Base-by-base conservation (phyloP, 1,284 basidiomycete genomes). In the Pyrrhoderma lamaoense region DNA sequence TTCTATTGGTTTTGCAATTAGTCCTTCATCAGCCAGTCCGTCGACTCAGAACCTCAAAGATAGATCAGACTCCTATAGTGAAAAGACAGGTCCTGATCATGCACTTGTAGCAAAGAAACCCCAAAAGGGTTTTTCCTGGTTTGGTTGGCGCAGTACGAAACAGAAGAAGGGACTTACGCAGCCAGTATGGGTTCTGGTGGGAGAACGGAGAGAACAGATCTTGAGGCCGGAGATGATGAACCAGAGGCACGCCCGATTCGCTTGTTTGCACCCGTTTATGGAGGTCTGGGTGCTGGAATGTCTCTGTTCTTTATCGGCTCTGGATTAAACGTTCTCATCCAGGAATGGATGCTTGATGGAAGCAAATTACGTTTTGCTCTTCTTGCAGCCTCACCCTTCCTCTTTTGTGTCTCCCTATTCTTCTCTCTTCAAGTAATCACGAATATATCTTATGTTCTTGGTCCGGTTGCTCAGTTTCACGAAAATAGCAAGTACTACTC, bases 221-320 rank as follows among this genome's bases (percentile, higher is more conserved):
- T 72, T 22, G 80, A 85, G 66, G 81, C 80, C 14, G 59, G 75
- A 71, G 16, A 64, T 62, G 51, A 62, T 61, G 56, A 61, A 60
- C 54, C 61, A 45, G 70, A 70, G 45, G 61, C 68, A 9, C 72
- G 86, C 7, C 82, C 84, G 0, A 75, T 80, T 46, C 76, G 82
- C 42, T 73, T 89, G n/a, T 83, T 86, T 57, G 88, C 86, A 3
- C 87, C 89, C 0, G 65, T 92, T 47, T 88, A 90, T 59, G 79
- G 77, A 45, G 90, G 90, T 16, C 62, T 90, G 8, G 84, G 83
- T 36, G 77, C 75, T 56, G 87, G 72, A 13, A 64, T 82, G 57
- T 77, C 74, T 16, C 62, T 77, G 49, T 87, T 81, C 61, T 86
- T 85, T 65, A 69, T 82, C 46, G 74, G 71, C 0, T 79, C 70